Base-by-base conservation (phyloP, 495 filamentous ascomycete species). In the Stereocaulon alpinum region DNA sequence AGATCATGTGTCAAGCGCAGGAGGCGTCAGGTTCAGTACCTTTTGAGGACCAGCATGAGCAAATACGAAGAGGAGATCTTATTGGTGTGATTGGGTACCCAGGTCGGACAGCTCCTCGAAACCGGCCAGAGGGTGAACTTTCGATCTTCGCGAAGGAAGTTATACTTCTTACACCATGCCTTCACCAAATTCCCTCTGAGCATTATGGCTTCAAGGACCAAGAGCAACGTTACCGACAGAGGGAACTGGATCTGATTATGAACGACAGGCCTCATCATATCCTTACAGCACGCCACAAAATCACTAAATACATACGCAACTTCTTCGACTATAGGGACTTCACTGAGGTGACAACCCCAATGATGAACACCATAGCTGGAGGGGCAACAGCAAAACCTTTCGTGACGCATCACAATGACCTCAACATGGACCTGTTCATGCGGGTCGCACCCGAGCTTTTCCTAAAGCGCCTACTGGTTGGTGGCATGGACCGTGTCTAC, bases 321-420 rank as follows among this genome's bases (percentile, higher is more conserved):
- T 97, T 82, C 79, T 89, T 98, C 64, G 89, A 96, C 64, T 78
- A 78, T 56, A 79, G 82, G 52, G 88, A 89, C 59, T 98, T 97
- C 69, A 77, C 87, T 51, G 91, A 96, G 71, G 89, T 97, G n/a
- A 88, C 96, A 74, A 97, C 93, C 2, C 94, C 94, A 10, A 95
- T 97, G 83, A 88, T 99, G 85, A 94, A 95, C 67, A 82, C 87
- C 58, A 93, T 95, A 69, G 91, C 92, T 30, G 93, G 93, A 67
- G 93, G 93, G 61, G 93, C 93, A 20, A 97, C 94, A 9, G 93
- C 93, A 59, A 91, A 90, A 77, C 93, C 93, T 15, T 99, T 97
- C 72, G 77, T 86, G 60, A 96, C 93, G 3, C 86, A 93, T 70
- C 91, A 96, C 75, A 97, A 97, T 72, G 93, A 96, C 12, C 79